Conservation (phyloP, 345 rosid species). For the Euphorbia lathyris region DNA sequence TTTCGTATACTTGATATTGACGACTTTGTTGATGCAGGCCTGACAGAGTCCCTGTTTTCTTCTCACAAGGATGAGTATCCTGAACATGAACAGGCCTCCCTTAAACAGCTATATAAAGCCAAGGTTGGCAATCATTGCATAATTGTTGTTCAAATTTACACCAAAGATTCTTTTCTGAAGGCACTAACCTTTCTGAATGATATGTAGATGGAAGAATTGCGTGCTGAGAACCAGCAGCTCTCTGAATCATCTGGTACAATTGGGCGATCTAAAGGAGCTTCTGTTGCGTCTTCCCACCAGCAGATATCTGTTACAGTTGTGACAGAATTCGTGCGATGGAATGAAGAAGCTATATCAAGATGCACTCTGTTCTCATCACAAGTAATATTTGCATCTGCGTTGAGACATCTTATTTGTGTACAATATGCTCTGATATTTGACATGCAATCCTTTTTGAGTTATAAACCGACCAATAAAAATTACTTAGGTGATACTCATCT, state of each 20-base stretch:
- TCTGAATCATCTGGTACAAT: slow-evolving; percentile 82
- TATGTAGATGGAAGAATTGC: slow-evolving; percentile 85
- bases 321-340: slow-evolving; percentile 96
- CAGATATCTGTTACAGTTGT: slow-evolving; percentile 98
- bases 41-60: slow-evolving; percentile 89
- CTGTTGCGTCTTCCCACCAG: slow-evolving; percentile 73
- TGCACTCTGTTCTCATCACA: slow-evolving; percentile 86
- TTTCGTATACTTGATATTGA: neutral
- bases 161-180: neutral
- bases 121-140: slow-evolving; percentile 47
- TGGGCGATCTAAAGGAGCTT: slow-evolving; percentile 91
- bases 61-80: slow-evolving; percentile 94
- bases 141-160: slow-evolving; percentile 16
- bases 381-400: slow-evolving; percentile 38
- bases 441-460: neutral
- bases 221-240: slow-evolving; percentile 69
- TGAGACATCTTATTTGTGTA: neutral
- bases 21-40: slow-evolving; percentile 48
- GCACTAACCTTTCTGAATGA: slow-evolving; percentile 1
- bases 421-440: neutral
- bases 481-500: neutral
- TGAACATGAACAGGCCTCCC: slow-evolving; percentile 92
- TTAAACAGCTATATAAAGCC: slow-evolving; percentile 78
- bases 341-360: slow-evolving; percentile 97
- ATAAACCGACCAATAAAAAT: neutral